These are phyloP conservation scores for Salmacisia buchloeana DNA, from an alignment of 1,284 basidiomycete species.

Conservation along the genomic window DNA sequence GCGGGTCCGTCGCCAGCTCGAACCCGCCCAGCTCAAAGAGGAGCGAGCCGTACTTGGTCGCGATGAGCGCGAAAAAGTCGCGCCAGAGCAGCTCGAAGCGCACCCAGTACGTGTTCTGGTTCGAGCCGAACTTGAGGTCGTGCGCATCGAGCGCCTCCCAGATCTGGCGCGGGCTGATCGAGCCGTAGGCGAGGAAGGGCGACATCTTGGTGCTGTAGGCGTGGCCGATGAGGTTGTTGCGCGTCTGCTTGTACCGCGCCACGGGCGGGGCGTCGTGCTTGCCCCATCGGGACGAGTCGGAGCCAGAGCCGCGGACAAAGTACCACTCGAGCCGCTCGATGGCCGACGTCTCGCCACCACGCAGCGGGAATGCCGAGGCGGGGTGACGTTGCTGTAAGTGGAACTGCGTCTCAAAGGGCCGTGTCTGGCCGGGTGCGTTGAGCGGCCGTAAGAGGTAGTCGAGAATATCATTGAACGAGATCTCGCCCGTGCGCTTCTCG, in stretches of 20 bases:
- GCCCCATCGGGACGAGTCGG: slow-evolving; percentile 35
- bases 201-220: slow-evolving; percentile 59
- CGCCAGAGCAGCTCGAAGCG: slow-evolving; percentile 59
- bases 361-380: slow-evolving; percentile 39
- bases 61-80: slow-evolving; percentile 53
- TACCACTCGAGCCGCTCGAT: slow-evolving; percentile 45
- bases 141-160: slow-evolving; percentile 50
- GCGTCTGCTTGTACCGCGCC: slow-evolving; percentile 57
- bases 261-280: slow-evolving; percentile 49
- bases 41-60: slow-evolving; percentile 51
- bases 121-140: slow-evolving; percentile 49
- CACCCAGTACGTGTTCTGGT: slow-evolving; percentile 54
- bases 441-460: slow-evolving; percentile 35
- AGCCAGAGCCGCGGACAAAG: slow-evolving; percentile 42
- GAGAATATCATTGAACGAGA: slow-evolving; percentile 44
- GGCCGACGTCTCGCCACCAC: slow-evolving; percentile 42
- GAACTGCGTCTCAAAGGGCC: slow-evolving; percentile 28
- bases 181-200: slow-evolving; percentile 56
- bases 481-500: slow-evolving; percentile 33
- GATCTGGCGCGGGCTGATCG: slow-evolving; percentile 55
- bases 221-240: slow-evolving; percentile 58
- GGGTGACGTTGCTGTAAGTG: slow-evolving; percentile 40
- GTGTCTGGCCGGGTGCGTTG: slow-evolving; percentile 34
- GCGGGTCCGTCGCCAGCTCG: slow-evolving; percentile 53
- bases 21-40: slow-evolving; percentile 55